Conservation (phyloP, 140 eudicot genomes). For the Cichorium intybus region DNA sequence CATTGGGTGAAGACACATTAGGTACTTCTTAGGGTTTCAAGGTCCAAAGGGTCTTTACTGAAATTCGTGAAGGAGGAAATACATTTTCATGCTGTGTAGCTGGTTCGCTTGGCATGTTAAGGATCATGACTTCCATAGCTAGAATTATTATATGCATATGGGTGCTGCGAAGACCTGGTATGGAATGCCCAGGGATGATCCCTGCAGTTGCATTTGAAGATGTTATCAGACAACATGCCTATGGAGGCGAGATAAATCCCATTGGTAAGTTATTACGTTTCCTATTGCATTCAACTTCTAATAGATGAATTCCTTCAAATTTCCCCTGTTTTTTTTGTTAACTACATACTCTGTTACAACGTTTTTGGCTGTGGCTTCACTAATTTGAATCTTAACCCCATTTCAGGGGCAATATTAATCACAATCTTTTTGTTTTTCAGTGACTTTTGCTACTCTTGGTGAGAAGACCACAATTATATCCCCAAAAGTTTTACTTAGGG, state of each 20-base stretch:
- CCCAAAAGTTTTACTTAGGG: slow-evolving; percentile 62
- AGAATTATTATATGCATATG: slow-evolving; percentile 86
- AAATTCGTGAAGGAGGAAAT: slow-evolving; percentile 93
- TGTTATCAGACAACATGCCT: slow-evolving; percentile 79
- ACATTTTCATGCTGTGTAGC: slow-evolving; percentile 82
- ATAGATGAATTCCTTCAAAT: background rate
- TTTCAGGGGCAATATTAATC: background rate
- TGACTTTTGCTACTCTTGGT: slow-evolving; percentile 83
- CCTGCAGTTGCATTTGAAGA: slow-evolving; percentile 93
- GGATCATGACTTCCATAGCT: slow-evolving; percentile 96
- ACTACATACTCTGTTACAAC: slow-evolving; percentile 18
- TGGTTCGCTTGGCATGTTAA: slow-evolving; percentile 99
- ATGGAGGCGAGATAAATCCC: slow-evolving; percentile 93
- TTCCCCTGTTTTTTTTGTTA: slow-evolving; percentile 17
- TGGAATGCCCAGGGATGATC: slow-evolving; percentile 89
- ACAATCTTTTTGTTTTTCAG: slow-evolving; percentile 37
- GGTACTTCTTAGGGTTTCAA: too few species aligned
- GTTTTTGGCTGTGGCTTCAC: too few species aligned
- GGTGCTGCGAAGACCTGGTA: slow-evolving; percentile 98
- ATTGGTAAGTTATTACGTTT: slow-evolving; percentile 57
- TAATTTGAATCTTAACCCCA: background rate
- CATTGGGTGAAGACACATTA: too few species aligned
- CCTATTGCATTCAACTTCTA: background rate
- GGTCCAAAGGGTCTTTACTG: slow-evolving; percentile 74
- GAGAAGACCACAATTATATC: slow-evolving; percentile 51